phyloP scores from a whole-genome alignment of 768 basidiomycete genomes.

The Suillus brevipes region DNA sequence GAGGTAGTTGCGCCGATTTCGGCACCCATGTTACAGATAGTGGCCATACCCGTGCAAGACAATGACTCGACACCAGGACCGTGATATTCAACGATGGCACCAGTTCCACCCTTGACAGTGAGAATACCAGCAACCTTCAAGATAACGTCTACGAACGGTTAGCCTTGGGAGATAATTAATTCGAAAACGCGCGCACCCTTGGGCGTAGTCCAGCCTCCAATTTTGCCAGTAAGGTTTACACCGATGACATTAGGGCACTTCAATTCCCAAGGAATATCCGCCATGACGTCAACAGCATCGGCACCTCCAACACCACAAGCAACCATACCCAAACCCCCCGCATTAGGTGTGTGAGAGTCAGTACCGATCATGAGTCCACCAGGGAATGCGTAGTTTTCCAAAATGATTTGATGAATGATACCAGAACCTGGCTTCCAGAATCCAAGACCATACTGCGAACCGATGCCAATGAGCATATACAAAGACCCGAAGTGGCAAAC shows the following conservation, averaged over 20 bases:
- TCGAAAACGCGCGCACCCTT: constrained; percentile 60
- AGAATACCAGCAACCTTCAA: constrained; percentile 99
- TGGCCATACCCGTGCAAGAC: constrained; percentile 98
- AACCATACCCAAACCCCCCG: constrained; percentile 98
- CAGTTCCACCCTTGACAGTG: constrained; percentile 99
- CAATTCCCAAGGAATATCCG: constrained; percentile 96
- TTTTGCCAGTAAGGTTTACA: constrained; percentile 94
- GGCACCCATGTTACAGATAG: constrained; percentile 99
- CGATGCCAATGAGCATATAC: not conserved
- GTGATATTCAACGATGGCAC: constrained; percentile 96
- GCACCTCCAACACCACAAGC: constrained; percentile 99
- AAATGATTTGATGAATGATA: constrained; percentile 98
- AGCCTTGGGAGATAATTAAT: constrained; percentile 1
- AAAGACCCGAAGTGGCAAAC: not conserved
- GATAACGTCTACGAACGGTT: constrained; percentile 72
- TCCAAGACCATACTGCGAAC: constrained; percentile 85
- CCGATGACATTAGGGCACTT: constrained; percentile 99
- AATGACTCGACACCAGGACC: constrained; percentile 95
- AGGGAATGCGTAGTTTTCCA: constrained; percentile 99
- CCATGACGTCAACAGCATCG: constrained; percentile 99
- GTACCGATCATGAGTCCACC: constrained; percentile 99
- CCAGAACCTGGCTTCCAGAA: constrained; percentile 99
- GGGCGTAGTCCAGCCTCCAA: constrained; percentile 95
- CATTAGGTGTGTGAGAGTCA: constrained; percentile 98
- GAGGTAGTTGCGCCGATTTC: constrained; percentile 99